These are phyloP conservation scores for Saccharomycopsis sp. DNA, from an alignment of 805 yeast genomes.

Conservation along the genomic window DNA sequence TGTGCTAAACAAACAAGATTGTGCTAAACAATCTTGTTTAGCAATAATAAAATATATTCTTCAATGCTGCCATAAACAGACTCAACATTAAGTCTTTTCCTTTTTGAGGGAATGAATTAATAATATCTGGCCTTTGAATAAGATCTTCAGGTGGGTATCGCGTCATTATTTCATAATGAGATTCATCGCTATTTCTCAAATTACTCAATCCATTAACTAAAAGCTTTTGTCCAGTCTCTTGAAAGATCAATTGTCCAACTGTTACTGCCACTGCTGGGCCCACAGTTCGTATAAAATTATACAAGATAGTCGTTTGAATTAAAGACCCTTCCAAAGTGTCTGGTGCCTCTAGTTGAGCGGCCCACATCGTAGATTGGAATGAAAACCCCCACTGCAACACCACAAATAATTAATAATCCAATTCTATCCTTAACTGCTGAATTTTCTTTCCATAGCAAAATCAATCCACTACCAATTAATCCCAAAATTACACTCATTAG, in stretches of 20 bases:
- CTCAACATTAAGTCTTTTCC: neutral
- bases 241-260: neutral
- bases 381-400: constrained; percentile 44
- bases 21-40: too few species aligned
- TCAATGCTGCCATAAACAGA: neutral
- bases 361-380: constrained; percentile 33
- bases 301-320: constrained; percentile 40
- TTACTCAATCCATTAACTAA: neutral
- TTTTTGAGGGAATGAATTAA: neutral
- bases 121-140: neutral
- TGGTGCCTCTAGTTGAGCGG: constrained; percentile 45
- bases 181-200: neutral
- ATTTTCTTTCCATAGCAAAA: neutral
- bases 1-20: neutral
- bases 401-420: constrained; percentile 40
- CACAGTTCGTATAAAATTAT: constrained; percentile 39
- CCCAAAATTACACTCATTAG: neutral
- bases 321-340: constrained; percentile 39
- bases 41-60: neutral
- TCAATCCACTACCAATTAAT: neutral
- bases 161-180: neutral
- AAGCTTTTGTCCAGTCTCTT: neutral
- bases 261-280: constrained; percentile 24
- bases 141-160: neutral
- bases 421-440: constrained; percentile 29